Conservation (phyloP, 1,139 yeast genomes). For the Hansenula anomala region DNA sequence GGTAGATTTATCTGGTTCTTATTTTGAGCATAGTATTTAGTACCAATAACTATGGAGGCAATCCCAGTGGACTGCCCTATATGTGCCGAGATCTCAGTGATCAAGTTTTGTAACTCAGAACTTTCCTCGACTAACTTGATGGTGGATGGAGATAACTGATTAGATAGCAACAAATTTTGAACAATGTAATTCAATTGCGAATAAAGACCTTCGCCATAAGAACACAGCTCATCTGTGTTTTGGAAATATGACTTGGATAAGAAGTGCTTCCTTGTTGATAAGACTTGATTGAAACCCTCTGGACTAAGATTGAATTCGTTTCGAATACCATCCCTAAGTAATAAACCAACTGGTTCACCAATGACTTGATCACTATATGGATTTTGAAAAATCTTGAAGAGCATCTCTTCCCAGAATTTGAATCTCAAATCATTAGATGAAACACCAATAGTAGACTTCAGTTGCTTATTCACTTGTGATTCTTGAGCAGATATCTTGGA, state of each 20-base stretch:
- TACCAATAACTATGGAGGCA: conserved; percentile 60
- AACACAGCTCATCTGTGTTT: conserved; percentile 55
- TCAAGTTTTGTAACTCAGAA: conserved; percentile 35
- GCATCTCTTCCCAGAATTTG: conserved; percentile 56
- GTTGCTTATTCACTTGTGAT: conserved; percentile 24
- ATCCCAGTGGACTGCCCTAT: conserved; percentile 79
- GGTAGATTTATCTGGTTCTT: conserved; percentile 50
- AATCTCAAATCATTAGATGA: conserved; percentile 49
- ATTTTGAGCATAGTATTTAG: conserved; percentile 55
- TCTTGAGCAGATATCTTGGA: conserved; percentile 49
- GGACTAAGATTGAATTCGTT: conserved; percentile 49
- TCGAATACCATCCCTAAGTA: conserved; percentile 45
- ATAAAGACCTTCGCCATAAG: conserved; percentile 77
- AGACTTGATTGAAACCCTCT: conserved; percentile 52
- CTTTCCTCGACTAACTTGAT: conserved; percentile 45
- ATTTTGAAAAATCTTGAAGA: conserved; percentile 38
- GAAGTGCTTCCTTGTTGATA: conserved; percentile 56
- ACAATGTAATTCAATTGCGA: conserved; percentile 70
- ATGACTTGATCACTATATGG: conserved; percentile 34
- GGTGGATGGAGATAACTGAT: conserved; percentile 53
- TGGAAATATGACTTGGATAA: conserved; percentile 44
- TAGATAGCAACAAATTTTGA: conserved; percentile 59
- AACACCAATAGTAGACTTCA: conserved; percentile 33
- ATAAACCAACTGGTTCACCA: conserved; percentile 64
- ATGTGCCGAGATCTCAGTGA: conserved; percentile 70